These are phyloP conservation scores for Rhizopus sp. DNA, from an alignment of 371 early-diverging fungal species.

Conservation along the genomic window DNA sequence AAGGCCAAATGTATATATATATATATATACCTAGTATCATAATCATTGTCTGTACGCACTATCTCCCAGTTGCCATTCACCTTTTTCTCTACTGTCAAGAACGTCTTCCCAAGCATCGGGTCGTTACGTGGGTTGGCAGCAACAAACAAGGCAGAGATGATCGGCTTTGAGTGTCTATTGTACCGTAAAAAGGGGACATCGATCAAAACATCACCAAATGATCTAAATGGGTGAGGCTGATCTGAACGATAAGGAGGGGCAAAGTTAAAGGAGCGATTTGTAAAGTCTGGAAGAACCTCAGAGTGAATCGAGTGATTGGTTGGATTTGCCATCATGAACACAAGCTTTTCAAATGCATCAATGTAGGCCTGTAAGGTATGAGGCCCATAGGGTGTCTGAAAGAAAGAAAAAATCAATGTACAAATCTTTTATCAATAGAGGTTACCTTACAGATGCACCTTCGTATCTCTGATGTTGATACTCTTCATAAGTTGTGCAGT, in stretches of 20 bases:
- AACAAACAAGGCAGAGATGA: slow-evolving; percentile 45
- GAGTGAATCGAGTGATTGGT: slow-evolving; percentile 17
- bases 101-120: slow-evolving; percentile 41
- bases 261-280: slow-evolving; percentile 41
- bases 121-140: slow-evolving; percentile 67
- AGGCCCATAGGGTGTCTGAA: slow-evolving; percentile 65
- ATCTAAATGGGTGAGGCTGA: slow-evolving; percentile 38
- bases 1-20: neutral
- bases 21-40: slow-evolving; percentile 45
- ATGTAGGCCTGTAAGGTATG: slow-evolving; percentile 61
- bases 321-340: slow-evolving; percentile 43
- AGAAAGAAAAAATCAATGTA: neutral
- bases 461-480: slow-evolving; percentile 71
- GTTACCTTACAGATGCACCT: slow-evolving; percentile 52
- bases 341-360: slow-evolving; percentile 50
- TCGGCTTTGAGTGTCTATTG: neutral
- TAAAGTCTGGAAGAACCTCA: slow-evolving; percentile 32
- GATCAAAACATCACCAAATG: slow-evolving; percentile 51
- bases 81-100: slow-evolving; percentile 56
- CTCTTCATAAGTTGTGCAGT: slow-evolving; percentile 67
- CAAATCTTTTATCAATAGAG: neutral
- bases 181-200: slow-evolving; percentile 32
- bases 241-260: slow-evolving; percentile 50
- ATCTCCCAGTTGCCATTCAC: slow-evolving; percentile 35
- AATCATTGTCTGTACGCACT: slow-evolving; percentile 46